A percentile compares a stretch with the other conserved stretches of the same genome.
These are phyloP conservation scores for Aspergillus puulaauensis DNA, from an alignment of 2,329 filamentous ascomycete genomes.

Conservation along the genomic window DNA sequence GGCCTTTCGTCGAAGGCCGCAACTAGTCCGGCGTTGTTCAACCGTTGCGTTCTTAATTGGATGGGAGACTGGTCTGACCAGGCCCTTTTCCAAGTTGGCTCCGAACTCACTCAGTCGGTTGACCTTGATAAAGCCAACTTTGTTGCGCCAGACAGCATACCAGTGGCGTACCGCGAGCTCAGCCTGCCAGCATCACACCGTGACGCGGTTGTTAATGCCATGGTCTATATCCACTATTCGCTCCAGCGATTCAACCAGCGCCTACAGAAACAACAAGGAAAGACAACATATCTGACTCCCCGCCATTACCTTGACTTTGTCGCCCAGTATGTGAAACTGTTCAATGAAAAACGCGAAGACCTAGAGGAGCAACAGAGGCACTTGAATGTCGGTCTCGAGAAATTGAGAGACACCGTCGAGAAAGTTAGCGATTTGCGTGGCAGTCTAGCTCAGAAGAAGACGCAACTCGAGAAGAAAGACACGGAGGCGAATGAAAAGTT, in stretches of 20 bases:
- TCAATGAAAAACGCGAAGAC: conserved; percentile 97
- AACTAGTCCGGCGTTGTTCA: conserved; percentile 97
- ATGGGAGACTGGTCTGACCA: conserved; percentile 99
- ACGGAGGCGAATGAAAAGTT: conserved; percentile 95
- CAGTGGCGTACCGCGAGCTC: conserved; percentile 85
- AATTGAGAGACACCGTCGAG: conserved; percentile 92
- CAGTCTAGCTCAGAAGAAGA: conserved; percentile 92
- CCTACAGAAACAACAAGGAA: conserved; percentile 86
- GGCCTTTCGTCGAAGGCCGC: conserved; percentile 94
- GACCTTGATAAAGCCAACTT: conserved; percentile 90
- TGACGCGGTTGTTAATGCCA: conserved; percentile 91
- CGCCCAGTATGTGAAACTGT: conserved; percentile 93
- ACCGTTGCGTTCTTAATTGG: conserved; percentile 99
- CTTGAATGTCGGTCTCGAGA: conserved; percentile 96
- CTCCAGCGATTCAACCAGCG: conserved; percentile 85
- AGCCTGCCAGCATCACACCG: conserved; percentile 83
- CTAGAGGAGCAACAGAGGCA: conserved; percentile 98
- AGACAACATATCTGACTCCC: conserved; percentile 88
- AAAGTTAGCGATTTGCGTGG: conserved; percentile 91
- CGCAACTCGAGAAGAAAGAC: conserved; percentile 88
- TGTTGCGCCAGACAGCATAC: conserved; percentile 83
- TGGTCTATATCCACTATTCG: conserved; percentile 99
- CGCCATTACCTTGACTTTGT: conserved; percentile 98
- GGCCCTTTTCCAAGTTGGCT: conserved; percentile 94
- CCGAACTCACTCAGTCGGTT: conserved; percentile 92